Conservation (phyloP, 805 yeast genomes). For the Lipomyces oligophaga region DNA sequence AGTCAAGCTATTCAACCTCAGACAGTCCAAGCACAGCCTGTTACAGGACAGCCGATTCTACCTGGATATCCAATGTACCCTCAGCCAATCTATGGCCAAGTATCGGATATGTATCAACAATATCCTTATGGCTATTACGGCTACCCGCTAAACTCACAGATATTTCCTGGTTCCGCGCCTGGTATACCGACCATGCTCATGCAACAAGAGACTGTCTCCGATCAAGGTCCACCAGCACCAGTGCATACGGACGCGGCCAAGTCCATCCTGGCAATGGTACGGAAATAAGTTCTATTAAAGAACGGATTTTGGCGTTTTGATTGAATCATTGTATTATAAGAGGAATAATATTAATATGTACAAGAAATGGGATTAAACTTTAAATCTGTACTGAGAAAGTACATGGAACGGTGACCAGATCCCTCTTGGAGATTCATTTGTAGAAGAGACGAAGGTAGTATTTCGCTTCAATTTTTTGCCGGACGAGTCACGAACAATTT, state of each 20-base stretch:
- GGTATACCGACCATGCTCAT: too few species aligned
- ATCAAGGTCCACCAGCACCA: too few species aligned
- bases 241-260: conserved; percentile 19
- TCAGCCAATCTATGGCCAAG: too few species aligned
- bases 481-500: conserved; percentile 60
- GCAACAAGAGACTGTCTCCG: too few species aligned
- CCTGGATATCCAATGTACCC: too few species aligned
- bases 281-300: background rate
- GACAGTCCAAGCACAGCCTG: too few species aligned
- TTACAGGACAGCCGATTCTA: too few species aligned
- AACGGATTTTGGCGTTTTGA: background rate
- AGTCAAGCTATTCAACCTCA: too few species aligned
- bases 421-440: conserved; percentile 86
- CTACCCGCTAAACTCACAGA: too few species aligned
- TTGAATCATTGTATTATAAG: background rate
- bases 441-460: conserved; percentile 73
- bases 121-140: too few species aligned
- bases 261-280: conserved; percentile 15
- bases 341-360: conserved; percentile 1
- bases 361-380: conserved; percentile 9
- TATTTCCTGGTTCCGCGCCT: too few species aligned
- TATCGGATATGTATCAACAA: too few species aligned
- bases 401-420: conserved; percentile 83
- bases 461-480: conserved; percentile 51
- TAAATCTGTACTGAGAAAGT: conserved; percentile 20